A percentile compares a stretch with the other conserved stretches of the same genome.
Evolutionary conservation across 2,329 filamentous ascomycete species (phyloP).

Genomic region (Metarhizium brunneum): DNA sequence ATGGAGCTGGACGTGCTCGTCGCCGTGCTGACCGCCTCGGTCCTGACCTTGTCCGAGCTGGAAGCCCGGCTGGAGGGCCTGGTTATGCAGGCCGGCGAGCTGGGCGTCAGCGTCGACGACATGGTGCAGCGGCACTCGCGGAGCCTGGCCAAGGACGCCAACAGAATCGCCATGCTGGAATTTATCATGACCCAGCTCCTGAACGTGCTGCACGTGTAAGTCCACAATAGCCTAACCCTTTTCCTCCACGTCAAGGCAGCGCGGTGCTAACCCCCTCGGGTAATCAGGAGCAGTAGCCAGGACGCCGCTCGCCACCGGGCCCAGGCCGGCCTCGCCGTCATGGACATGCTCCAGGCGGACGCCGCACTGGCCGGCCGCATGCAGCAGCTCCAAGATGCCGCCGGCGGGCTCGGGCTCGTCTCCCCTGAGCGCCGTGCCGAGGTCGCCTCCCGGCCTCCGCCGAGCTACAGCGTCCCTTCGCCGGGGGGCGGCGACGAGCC

Average conservation of each 20-base stretch:
- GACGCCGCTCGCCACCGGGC: conserved; percentile 7
- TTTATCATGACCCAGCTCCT: conserved; percentile 9
- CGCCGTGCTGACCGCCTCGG: conserved; percentile 8
- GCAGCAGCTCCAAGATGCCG: conserved; percentile 7
- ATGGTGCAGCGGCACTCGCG: conserved; percentile 3
- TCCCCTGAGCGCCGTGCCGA: conserved; percentile 3
- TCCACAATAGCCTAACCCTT: neutral
- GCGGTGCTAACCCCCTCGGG: too few species aligned
- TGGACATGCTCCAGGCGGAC: conserved; percentile 9
- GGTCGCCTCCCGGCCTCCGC: conserved; percentile 5
- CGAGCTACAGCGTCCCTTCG: conserved; percentile 7
- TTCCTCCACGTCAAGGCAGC: too few species aligned
- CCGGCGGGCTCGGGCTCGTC: conserved; percentile 5
- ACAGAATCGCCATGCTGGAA: conserved; percentile 9
- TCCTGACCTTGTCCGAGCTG: conserved; percentile 11
- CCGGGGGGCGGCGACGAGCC: conserved; percentile 3
- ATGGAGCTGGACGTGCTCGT: conserved; percentile 11
- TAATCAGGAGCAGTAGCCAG: conserved; percentile 4
- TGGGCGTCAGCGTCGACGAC: conserved; percentile 1
- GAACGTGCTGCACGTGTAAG: conserved; percentile 10
- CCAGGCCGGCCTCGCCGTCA: conserved; percentile 4
- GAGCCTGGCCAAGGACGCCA: conserved; percentile 5
- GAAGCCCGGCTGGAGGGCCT: conserved; percentile 7
- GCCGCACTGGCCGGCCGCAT: conserved; percentile 7
- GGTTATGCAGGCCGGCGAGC: neutral